Evolutionary conservation across 192 early-diverging fungal species (phyloP), one percentile per base, ranked within the genome.

Genomic region (Rhizoclosmatium sp.): DNA sequence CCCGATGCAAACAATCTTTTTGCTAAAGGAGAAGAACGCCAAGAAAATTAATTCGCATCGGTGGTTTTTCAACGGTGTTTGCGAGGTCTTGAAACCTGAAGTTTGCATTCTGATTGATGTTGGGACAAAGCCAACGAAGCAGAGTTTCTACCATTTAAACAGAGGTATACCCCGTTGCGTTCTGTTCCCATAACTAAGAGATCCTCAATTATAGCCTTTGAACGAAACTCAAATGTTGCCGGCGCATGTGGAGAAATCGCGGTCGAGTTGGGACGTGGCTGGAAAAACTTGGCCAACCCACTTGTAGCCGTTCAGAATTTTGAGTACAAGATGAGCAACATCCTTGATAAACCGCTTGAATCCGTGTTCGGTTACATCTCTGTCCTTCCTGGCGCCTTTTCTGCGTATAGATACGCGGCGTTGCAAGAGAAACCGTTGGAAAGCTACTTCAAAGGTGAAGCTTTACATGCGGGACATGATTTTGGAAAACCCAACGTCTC

Each of bases 341-440:
- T 94, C 82, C 83, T 94, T n/a, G 93, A 94, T 76, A 94, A 94
- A 67, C 93, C 93, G 21, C 60, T 95, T 42, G 94, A 95, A 78
- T 94, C 93, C 12, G 89, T 94, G 42, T 95, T 94, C 90, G 96
- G 96, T 39, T 95, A 96, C 86, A 97, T 97, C 75, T 93, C 94
- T 0, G 83, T 92, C 65, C 87, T 97, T 10, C 96, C 96, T 4
- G 93, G 94, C 65, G 94, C 94, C 9, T 95, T 95, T 72, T 93
- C 92, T 42, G 94, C 94, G 9, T 95, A 95, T 80, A 88, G 93
- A 7, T 95, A 92, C 77, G 79, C 76, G 21, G 94, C 93, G 10
- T 85, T 94, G 19, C 76, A 85, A 67, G 92, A 88, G 69, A 71
- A 92, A 48, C 94, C 94, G 14, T 82, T 95, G 21, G 86, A 87